Percentiles rank a stretch among this genome's conserved stretches.
Conservation (phyloP, 2,329 filamentous ascomycete species). For the Graphium sp. region DNA sequence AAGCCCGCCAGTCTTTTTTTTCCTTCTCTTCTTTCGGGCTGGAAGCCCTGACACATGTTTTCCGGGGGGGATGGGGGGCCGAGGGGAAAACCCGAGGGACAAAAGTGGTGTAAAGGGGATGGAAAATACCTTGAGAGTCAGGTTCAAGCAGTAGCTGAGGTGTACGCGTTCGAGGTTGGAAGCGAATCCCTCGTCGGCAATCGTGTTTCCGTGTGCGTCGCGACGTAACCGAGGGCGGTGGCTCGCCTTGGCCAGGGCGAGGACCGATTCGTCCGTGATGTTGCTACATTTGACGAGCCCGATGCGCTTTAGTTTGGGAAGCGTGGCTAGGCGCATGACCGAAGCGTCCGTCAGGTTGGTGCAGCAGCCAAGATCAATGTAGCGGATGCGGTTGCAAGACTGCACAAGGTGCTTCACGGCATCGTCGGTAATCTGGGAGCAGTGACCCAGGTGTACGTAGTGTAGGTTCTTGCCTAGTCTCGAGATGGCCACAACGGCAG, state of each 20-base stretch:
- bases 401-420: slow-evolving; percentile 75
- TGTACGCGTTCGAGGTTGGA: slow-evolving; percentile 81
- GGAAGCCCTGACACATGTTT: too few relatives aligned
- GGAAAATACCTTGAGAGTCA: slow-evolving; percentile 59
- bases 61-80: neutral
- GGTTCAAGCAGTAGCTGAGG: slow-evolving; percentile 79
- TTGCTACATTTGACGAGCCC: slow-evolving; percentile 84
- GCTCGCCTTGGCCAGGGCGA: slow-evolving; percentile 61
- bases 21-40: too few relatives aligned
- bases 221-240: slow-evolving; percentile 30
- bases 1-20: neutral
- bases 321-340: slow-evolving; percentile 63
- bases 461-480: slow-evolving; percentile 89
- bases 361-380: slow-evolving; percentile 97
- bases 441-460: slow-evolving; percentile 92
- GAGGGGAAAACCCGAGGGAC: slow-evolving; percentile 7
- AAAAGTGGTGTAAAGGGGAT: neutral
- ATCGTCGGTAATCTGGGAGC: slow-evolving; percentile 74
- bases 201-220: slow-evolving; percentile 27
- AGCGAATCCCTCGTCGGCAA: slow-evolving; percentile 34
- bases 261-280: slow-evolving; percentile 82
- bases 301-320: slow-evolving; percentile 89
- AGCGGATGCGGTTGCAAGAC: slow-evolving; percentile 81
- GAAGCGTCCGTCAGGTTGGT: slow-evolving; percentile 74
- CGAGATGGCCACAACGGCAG: slow-evolving; percentile 72